phyloP scores from a whole-genome alignment of 2,329 filamentous ascomycete genomes.

The Colletotrichum horii region DNA sequence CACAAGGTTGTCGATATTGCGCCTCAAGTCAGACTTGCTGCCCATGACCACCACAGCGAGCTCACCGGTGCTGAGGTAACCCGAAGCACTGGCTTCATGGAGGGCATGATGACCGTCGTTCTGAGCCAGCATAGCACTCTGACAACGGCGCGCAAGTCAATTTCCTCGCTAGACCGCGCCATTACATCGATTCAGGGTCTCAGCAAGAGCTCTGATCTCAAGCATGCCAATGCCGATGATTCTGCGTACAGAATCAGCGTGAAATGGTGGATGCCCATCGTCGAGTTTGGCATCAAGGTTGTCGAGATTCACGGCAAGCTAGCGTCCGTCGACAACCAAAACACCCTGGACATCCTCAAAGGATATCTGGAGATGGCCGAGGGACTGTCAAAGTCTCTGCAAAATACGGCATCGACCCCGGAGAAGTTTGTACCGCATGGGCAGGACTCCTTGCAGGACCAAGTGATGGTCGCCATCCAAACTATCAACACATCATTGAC shows the following conservation, averaged over 20 bases:
- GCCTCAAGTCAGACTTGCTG: slow-evolving; percentile 68
- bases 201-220: slow-evolving; percentile 1
- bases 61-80: slow-evolving; percentile 80
- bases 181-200: slow-evolving; percentile 21
- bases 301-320: slow-evolving; percentile 72
- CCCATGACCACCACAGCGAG: slow-evolving; percentile 81
- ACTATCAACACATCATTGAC: background rate
- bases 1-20: slow-evolving; percentile 80
- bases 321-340: slow-evolving; percentile 54
- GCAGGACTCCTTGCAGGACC: slow-evolving; percentile 32
- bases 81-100: slow-evolving; percentile 83
- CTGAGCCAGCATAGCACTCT: slow-evolving; percentile 64
- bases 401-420: slow-evolving; percentile 54
- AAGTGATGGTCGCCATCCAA: background rate
- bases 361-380: slow-evolving; percentile 55
- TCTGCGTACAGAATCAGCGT: slow-evolving; percentile 34
- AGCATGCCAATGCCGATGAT: slow-evolving; percentile 7
- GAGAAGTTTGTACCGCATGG: slow-evolving; percentile 56
- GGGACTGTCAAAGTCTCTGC: slow-evolving; percentile 44
- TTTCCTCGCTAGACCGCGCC: slow-evolving; percentile 30
- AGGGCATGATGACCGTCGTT: slow-evolving; percentile 77
- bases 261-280: slow-evolving; percentile 72
- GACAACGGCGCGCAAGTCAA: slow-evolving; percentile 39
- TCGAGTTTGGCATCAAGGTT: slow-evolving; percentile 66
- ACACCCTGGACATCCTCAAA: slow-evolving; percentile 50